A percentile compares a stretch with the other conserved stretches of the same genome.
Evolutionary conservation across 345 rosid genomes (phyloP).

Genomic region (Bruguiera parviflora): DNA sequence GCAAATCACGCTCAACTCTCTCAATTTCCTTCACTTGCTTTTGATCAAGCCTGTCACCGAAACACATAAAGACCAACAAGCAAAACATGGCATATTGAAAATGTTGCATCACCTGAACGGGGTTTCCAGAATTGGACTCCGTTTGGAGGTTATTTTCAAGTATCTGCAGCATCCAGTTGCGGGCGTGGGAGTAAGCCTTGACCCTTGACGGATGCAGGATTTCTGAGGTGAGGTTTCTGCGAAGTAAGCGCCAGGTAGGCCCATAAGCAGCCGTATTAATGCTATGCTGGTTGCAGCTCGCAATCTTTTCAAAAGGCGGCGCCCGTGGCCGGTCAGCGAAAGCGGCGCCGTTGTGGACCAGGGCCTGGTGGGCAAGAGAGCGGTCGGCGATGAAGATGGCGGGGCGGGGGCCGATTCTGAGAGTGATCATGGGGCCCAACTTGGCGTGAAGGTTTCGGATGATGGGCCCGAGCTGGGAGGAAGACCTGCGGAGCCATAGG

Average conservation of each 20-base stretch:
- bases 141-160: constrained; percentile 1
- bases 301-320: not conserved
- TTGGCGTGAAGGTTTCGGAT: constrained; percentile 7
- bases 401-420: constrained; percentile 12
- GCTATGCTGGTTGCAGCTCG: not conserved
- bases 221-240: constrained; percentile 21
- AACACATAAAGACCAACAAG: constrained; percentile 18
- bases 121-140: constrained; percentile 4
- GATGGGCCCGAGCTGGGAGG: not conserved
- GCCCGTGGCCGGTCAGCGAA: constrained; percentile 10
- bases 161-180: constrained; percentile 5
- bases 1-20: constrained; percentile 3
- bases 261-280: constrained; percentile 12
- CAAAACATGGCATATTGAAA: constrained; percentile 18
- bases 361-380: constrained; percentile 21
- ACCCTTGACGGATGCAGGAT: constrained; percentile 25
- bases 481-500: not conserved
- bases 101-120: constrained; percentile 10
- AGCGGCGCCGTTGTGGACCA: constrained; percentile 15
- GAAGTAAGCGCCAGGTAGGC: constrained; percentile 25
- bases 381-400: constrained; percentile 21
- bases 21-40: constrained; percentile 9
- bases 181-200: constrained; percentile 13
- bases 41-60: constrained; percentile 20
- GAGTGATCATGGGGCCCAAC: constrained; percentile 12